Base-by-base conservation (phyloP, 2,329 filamentous ascomycete genomes). In the Penicillium sp. region DNA sequence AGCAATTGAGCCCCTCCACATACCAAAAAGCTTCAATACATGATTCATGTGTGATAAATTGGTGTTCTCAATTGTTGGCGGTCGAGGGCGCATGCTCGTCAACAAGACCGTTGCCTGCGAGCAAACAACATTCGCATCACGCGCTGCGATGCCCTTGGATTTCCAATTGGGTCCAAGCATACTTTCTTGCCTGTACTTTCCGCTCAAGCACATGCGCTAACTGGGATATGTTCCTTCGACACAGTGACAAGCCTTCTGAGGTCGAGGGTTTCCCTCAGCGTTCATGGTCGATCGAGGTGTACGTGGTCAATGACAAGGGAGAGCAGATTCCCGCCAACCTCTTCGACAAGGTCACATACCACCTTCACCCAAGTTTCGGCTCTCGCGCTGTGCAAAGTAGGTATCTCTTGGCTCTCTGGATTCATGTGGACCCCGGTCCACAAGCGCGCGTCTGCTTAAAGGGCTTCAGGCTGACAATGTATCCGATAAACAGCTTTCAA, bases 271-370 rank as follows among this genome's bases (percentile, higher is more conserved):
- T 93, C 70, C 95, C 95, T 11, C 93, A 97, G 86, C 89, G 95
- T 74, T 82, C 86, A 77, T 99, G 95, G 95, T 92, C 85, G 65
- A 90, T 98, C 73, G 88, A 90, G 76, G 82, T 99, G 66, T 91
- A 86, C 77, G 76, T 98, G 52, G 76, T 97, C 54, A 92, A 96
- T 64, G 90, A 96, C 68, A 86, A 90, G 62, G 93, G 92, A 66
- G 90, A 95, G 66, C 88, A 96, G 76, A 83, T 91, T 51, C 84
- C 90, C 8, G 92, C 93, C 53, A 90, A 81, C 65, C 85, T 92
- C 76, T 98, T 97, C 79, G 90, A 91, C 72, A 96, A 96, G 80
- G 93, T 90, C 43, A 88, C 88, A 55, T 99, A 97, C 80, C 90
- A 91, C 71, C 84, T 99, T 29, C 95, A 99, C 76, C 93, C 95